phyloP scores from a whole-genome alignment of 805 yeast genomes.

The Candida xyloterini region DNA sequence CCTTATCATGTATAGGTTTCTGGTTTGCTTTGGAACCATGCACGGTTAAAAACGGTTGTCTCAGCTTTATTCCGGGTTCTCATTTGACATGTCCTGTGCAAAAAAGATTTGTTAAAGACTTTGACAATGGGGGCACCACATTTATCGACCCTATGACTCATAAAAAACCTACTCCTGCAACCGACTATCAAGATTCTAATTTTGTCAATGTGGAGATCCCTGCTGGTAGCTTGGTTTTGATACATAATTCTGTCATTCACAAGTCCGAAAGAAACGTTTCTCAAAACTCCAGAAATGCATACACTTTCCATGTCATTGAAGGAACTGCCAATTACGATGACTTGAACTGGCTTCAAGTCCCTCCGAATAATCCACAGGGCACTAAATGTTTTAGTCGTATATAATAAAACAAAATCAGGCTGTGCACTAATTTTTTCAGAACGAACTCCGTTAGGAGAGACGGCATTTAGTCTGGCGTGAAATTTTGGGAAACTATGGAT shows the following conservation, averaged over 20 bases:
- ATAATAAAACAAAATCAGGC: background rate
- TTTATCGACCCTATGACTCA: constrained; percentile 37
- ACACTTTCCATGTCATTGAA: constrained; percentile 77
- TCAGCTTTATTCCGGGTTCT: constrained; percentile 67
- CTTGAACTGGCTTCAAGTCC: constrained; percentile 76
- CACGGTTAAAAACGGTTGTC: constrained; percentile 62
- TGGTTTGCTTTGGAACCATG: constrained; percentile 84
- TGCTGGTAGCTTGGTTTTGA: constrained; percentile 69
- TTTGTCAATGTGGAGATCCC: constrained; percentile 58
- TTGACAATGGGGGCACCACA: constrained; percentile 53
- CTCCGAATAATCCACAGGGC: constrained; percentile 39
- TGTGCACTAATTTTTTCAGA: background rate
- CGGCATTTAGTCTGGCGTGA: too few species aligned
- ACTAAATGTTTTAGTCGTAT: too few species aligned
- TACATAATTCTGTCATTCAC: constrained; percentile 70
- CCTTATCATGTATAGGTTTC: constrained; percentile 70
- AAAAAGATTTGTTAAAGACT: constrained; percentile 60
- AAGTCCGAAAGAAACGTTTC: constrained; percentile 63
- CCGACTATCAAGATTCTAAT: constrained; percentile 34
- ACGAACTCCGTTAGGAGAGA: too few species aligned
- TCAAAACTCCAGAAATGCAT: constrained; percentile 61
- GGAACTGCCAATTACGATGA: constrained; percentile 60
- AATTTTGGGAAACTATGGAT: too few species aligned
- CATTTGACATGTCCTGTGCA: constrained; percentile 56
- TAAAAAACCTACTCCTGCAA: constrained; percentile 23